Percentiles rank a stretch among this genome's conserved stretches.
phyloP scores from a whole-genome alignment of 2,329 filamentous ascomycete genomes.

The Cordyceps fumosorosea region DNA sequence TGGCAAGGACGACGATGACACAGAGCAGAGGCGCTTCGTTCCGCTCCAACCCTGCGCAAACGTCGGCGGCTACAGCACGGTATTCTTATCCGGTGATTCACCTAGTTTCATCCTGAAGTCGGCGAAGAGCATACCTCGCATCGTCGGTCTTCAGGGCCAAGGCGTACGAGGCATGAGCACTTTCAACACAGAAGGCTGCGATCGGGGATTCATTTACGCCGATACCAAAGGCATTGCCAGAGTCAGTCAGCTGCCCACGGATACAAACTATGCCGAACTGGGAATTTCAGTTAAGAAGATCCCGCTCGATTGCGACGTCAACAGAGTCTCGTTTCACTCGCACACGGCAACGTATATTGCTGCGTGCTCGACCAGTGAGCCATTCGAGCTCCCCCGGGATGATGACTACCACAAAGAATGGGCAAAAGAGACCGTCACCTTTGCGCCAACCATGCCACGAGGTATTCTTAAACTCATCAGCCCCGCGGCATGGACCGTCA shows the following conservation, averaged over 20 bases:
- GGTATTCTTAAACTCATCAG: conserved; percentile 74
- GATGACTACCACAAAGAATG: conserved; percentile 79
- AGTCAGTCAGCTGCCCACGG: conserved; percentile 62
- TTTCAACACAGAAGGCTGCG: conserved; percentile 71
- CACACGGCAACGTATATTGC: conserved; percentile 69
- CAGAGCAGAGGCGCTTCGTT: conserved; percentile 36
- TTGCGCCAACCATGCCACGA: conserved; percentile 63
- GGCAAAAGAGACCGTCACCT: conserved; percentile 59
- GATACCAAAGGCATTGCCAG: conserved; percentile 66
- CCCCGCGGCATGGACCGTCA: conserved; percentile 67
- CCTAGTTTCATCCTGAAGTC: conserved; percentile 80
- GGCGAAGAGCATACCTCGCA: conserved; percentile 66
- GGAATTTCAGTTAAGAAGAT: conserved; percentile 71
- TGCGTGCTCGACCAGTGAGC: conserved; percentile 59
- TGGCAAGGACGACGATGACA: conserved; percentile 44
- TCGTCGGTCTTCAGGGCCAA: conserved; percentile 64
- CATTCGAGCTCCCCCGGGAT: conserved; percentile 80
- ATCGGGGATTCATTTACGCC: conserved; percentile 76
- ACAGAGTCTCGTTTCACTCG: conserved; percentile 69
- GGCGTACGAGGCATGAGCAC: conserved; percentile 65
- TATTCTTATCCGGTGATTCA: conserved; percentile 75
- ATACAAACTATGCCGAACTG: conserved; percentile 64
- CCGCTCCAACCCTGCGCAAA: conserved; percentile 55
- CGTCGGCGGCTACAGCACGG: conserved; percentile 69
- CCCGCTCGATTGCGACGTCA: conserved; percentile 61